A percentile compares a stretch with the other conserved stretches of the same genome.
phyloP scores from a whole-genome alignment of 441 rosid species.

The Arabidopsis hybrid region DNA sequence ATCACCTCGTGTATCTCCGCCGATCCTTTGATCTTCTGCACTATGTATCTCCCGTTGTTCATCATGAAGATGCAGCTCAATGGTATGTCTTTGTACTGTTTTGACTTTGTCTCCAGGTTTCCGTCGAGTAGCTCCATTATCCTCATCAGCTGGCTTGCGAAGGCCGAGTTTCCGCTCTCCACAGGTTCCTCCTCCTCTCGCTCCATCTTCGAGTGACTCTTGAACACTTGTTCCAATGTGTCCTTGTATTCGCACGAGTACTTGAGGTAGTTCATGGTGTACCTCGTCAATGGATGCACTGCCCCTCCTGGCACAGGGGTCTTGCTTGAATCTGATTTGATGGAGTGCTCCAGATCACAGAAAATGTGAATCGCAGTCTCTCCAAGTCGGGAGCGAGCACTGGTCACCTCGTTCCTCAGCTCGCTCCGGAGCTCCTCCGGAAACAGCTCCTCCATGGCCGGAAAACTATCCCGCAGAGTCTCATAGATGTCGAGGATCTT shows the following conservation, averaged over 20 bases:
- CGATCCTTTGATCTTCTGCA: slow-evolving; percentile 83
- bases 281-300: slow-evolving; percentile 88
- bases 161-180: slow-evolving; percentile 53
- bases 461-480: slow-evolving; percentile 62
- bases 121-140: slow-evolving; percentile 74
- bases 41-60: slow-evolving; percentile 93
- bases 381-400: slow-evolving; percentile 66
- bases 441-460: slow-evolving; percentile 52
- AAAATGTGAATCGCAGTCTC: slow-evolving; percentile 75
- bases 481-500: slow-evolving; percentile 87
- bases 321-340: slow-evolving; percentile 70
- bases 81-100: slow-evolving; percentile 69
- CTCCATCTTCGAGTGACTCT: slow-evolving; percentile 71
- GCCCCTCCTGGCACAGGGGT: slow-evolving; percentile 89
- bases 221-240: slow-evolving; percentile 83
- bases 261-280: slow-evolving; percentile 87
- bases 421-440: slow-evolving; percentile 52
- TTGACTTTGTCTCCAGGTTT: slow-evolving; percentile 68
- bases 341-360: slow-evolving; percentile 76
- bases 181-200: slow-evolving; percentile 47
- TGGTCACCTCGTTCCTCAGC: slow-evolving; percentile 58
- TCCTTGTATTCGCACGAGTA: slow-evolving; percentile 80
- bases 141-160: slow-evolving; percentile 59
- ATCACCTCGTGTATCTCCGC: slow-evolving; percentile 62
- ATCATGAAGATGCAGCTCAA: slow-evolving; percentile 82